phyloP scores from a whole-genome alignment of 495 filamentous ascomycete genomes.

The Jackrogersella minutella region DNA sequence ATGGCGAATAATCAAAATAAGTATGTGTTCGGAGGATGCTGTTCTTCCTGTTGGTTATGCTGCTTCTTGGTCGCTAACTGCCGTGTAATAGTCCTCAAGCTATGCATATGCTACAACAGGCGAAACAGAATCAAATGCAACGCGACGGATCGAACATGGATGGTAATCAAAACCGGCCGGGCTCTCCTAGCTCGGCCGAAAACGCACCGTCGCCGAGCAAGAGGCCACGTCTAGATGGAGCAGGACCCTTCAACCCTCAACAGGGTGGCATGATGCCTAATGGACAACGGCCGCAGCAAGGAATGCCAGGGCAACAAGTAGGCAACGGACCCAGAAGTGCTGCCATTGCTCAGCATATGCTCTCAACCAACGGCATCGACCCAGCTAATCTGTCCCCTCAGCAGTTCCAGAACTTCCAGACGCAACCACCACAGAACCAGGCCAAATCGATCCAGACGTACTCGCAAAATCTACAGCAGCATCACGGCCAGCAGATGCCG shows the following conservation, averaged over 20 bases:
- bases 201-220: constrained; percentile 94
- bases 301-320: constrained; percentile 77
- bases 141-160: constrained; percentile 87
- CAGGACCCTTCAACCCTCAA: constrained; percentile 68
- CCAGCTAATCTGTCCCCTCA: constrained; percentile 74
- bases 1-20: constrained; percentile 79
- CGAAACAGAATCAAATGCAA: constrained; percentile 77
- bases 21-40: constrained; percentile 54
- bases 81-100: constrained; percentile 63
- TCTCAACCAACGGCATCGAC: constrained; percentile 80
- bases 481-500: constrained; percentile 80
- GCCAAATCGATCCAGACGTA: constrained; percentile 86
- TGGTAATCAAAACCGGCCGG: constrained; percentile 79
- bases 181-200: constrained; percentile 81
- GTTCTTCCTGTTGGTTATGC: background rate
- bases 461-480: constrained; percentile 80
- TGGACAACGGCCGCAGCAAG: constrained; percentile 75
- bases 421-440: constrained; percentile 67
- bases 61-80: constrained; percentile 35
- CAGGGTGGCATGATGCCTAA: constrained; percentile 78
- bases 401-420: constrained; percentile 77
- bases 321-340: constrained; percentile 60
- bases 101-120: constrained; percentile 73
- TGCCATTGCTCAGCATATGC: constrained; percentile 65
- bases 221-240: constrained; percentile 81